These are phyloP conservation scores for Apium graveolens DNA, from an alignment of 129 eudicot genomes.

Conservation along the genomic window DNA sequence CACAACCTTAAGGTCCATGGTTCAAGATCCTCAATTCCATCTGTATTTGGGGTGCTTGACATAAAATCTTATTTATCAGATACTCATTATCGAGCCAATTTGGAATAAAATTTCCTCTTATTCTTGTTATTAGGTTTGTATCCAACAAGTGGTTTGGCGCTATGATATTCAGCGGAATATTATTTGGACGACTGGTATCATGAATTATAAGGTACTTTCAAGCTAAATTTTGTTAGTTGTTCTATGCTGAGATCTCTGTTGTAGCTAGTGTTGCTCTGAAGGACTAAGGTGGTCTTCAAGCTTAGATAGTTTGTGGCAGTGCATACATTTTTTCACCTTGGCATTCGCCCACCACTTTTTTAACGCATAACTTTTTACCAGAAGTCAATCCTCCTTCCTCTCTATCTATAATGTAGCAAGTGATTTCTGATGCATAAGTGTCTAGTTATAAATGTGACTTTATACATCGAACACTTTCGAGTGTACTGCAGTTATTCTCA, in stretches of 20 bases:
- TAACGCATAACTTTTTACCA: not conserved
- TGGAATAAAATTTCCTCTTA: not conserved
- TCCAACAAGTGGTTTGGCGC: conserved; percentile 29
- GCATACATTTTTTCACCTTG: not conserved
- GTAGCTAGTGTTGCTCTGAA: not conserved
- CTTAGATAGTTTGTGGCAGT: not conserved
- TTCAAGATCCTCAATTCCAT: not conserved
- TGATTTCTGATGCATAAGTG: not conserved
- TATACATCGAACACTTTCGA: not conserved
- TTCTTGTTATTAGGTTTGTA: conserved; percentile 48
- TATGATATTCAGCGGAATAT: conserved; percentile 51
- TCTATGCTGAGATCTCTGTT: not conserved
- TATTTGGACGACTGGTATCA: conserved; percentile 53
- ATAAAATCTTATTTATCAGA: not conserved
- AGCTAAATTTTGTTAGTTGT: not conserved
- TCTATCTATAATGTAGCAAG: not conserved
- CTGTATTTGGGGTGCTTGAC: not conserved
- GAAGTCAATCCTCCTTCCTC: not conserved
- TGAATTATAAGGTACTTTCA: not conserved
- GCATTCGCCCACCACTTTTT: not conserved
- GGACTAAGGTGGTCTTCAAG: not conserved
- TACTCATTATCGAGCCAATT: not conserved
- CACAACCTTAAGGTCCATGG: not conserved
- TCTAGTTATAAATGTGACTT: not conserved
- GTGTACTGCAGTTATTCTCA: not conserved